Evolutionary conservation across 2,329 filamentous ascomycete genomes (phyloP).

Genomic region (Chrysosporium queenslandicum): DNA sequence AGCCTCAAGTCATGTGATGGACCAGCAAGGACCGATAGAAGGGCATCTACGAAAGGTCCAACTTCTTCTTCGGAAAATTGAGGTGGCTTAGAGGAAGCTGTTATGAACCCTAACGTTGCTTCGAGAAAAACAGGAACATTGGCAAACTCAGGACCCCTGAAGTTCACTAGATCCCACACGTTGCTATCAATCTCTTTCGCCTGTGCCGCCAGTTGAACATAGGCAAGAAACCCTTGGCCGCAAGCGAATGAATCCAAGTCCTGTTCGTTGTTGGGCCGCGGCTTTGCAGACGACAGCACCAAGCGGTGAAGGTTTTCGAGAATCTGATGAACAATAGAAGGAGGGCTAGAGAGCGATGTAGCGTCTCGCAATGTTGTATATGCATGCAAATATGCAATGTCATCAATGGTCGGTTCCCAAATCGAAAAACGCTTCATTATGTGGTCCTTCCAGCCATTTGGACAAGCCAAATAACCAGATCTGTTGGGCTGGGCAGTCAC

Average conservation of each 20-base stretch:
- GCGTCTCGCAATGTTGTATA: slow-evolving; percentile 54
- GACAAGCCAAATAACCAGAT: slow-evolving; percentile 33
- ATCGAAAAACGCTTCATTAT: slow-evolving; percentile 59
- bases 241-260: slow-evolving; percentile 63
- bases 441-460: slow-evolving; percentile 55
- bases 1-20: slow-evolving; percentile 66
- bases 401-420: slow-evolving; percentile 40
- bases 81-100: slow-evolving; percentile 22
- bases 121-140: slow-evolving; percentile 57
- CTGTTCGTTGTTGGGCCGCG: slow-evolving; percentile 49
- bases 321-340: slow-evolving; percentile 56
- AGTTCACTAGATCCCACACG: slow-evolving; percentile 56
- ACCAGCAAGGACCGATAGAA: slow-evolving; percentile 64
- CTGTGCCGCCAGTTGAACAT: slow-evolving; percentile 55
- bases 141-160: slow-evolving; percentile 56
- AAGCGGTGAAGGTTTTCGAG: slow-evolving; percentile 56
- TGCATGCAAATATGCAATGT: slow-evolving; percentile 58
- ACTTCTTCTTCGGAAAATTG: slow-evolving; percentile 45
- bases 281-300: slow-evolving; percentile 54
- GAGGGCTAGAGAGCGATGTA: slow-evolving; percentile 48
- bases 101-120: slow-evolving; percentile 46
- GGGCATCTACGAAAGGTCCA: slow-evolving; percentile 51
- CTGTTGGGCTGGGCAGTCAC: slow-evolving; percentile 43
- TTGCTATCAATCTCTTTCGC: slow-evolving; percentile 49
- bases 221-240: slow-evolving; percentile 63